Conservation (phyloP, 805 yeast genomes). For the Lachancea quebecensis region DNA sequence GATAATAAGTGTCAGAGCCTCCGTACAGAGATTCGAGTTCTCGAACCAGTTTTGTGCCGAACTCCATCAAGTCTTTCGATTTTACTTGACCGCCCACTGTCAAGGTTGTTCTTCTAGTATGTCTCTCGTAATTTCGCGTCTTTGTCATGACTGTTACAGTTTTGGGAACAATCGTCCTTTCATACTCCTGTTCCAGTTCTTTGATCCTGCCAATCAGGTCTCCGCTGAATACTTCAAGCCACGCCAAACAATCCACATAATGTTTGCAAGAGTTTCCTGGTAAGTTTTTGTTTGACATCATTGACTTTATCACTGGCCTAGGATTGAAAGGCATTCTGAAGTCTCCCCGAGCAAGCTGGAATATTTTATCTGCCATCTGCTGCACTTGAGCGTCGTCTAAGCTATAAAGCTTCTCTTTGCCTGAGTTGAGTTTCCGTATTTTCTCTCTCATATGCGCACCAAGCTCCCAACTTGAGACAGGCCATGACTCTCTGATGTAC, state of each 20-base stretch:
- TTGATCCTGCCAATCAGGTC: constrained; percentile 65
- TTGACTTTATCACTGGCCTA: constrained; percentile 64
- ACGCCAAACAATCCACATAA: constrained; percentile 52
- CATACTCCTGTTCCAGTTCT: constrained; percentile 61
- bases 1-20: constrained; percentile 33
- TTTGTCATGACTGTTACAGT: constrained; percentile 38
- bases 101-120: constrained; percentile 20
- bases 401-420: constrained; percentile 8
- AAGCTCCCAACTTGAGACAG: constrained; percentile 33
- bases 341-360: constrained; percentile 58
- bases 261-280: constrained; percentile 46
- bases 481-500: constrained; percentile 44
- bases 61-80: constrained; percentile 24
- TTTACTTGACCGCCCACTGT: constrained; percentile 11
- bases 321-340: constrained; percentile 47
- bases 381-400: constrained; percentile 38
- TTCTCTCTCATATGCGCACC: constrained; percentile 14
- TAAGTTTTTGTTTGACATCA: constrained; percentile 85
- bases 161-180: constrained; percentile 37
- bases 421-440: constrained; percentile 6
- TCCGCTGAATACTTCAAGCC: constrained; percentile 80
- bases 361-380: constrained; percentile 48
- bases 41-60: constrained; percentile 36
- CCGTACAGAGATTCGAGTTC: constrained; percentile 32
- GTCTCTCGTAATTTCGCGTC: constrained; percentile 18